phyloP scores from a whole-genome alignment of 1,284 basidiomycete species.

The Trametes polyzona region DNA sequence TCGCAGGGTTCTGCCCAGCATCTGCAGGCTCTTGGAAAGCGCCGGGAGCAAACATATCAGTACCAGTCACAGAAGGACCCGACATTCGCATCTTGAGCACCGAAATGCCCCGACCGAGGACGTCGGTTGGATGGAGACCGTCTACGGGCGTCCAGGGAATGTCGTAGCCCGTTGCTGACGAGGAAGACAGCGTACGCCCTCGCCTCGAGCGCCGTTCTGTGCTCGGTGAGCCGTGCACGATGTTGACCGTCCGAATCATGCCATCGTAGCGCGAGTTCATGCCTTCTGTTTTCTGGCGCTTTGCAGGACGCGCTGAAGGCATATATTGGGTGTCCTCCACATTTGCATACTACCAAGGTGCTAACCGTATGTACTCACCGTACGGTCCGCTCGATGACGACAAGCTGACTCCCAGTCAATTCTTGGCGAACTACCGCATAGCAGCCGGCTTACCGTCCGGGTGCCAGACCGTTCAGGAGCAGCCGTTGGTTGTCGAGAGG shows the following conservation, averaged over 20 bases:
- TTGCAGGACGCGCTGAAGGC: conserved; percentile 28
- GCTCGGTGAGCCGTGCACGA: conserved; percentile 36
- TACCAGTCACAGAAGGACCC: background rate
- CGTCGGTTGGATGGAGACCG: conserved; percentile 35
- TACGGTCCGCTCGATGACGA: background rate
- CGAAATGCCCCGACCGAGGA: conserved; percentile 45
- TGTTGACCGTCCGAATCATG: conserved; percentile 63
- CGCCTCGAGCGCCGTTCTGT: conserved; percentile 28
- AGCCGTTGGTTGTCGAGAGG: conserved; percentile 13
- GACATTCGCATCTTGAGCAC: conserved; percentile 45
- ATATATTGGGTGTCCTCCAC: background rate
- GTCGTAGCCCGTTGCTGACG: conserved; percentile 38
- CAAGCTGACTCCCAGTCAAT: background rate
- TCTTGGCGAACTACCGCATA: too few species aligned
- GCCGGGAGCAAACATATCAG: conserved; percentile 7
- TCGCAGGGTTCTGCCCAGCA: background rate
- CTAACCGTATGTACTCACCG: background rate
- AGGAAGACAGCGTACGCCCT: conserved; percentile 40
- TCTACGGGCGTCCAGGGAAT: conserved; percentile 48
- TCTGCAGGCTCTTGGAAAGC: background rate
- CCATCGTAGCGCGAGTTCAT: conserved; percentile 64
- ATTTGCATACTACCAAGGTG: too few species aligned
- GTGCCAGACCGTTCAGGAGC: conserved; percentile 17
- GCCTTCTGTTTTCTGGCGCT: conserved; percentile 52
- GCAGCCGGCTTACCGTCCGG: conserved; percentile 19